Conservation (phyloP, 495 filamentous ascomycete genomes). For the Podospora comata region DNA sequence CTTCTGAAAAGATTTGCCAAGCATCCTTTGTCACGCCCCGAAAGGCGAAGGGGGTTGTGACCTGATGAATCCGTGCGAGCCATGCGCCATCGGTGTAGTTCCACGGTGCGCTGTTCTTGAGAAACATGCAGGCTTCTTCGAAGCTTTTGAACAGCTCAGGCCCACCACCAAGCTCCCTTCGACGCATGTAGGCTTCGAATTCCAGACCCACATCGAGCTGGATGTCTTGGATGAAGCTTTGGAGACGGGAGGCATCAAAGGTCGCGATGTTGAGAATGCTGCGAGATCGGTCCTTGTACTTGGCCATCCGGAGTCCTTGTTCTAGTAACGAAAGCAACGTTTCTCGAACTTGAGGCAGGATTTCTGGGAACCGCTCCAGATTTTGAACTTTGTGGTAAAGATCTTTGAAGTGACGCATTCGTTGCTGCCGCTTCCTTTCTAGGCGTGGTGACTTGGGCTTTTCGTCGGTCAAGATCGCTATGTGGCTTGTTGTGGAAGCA, state of each 20-base stretch:
- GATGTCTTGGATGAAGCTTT: neutral
- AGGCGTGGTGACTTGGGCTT: neutral
- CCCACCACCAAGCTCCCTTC: neutral
- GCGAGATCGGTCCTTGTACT: neutral
- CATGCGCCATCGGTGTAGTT: constrained; percentile 53
- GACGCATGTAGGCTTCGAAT: neutral
- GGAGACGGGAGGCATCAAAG: neutral
- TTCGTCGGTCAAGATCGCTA: neutral
- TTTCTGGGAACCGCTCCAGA: constrained; percentile 6
- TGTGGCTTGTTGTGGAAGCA: no score
- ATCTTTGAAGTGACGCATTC: neutral
- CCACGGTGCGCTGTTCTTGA: constrained; percentile 42
- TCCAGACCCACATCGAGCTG: neutral
- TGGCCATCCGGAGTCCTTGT: neutral
- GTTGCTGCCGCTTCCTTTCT: neutral
- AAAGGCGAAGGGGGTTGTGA: constrained; percentile 39
- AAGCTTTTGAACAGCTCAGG: constrained; percentile 36
- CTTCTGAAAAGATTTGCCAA: constrained; percentile 52
- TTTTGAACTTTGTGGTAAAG: constrained; percentile 7
- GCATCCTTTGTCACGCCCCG: constrained; percentile 39
- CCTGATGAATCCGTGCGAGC: constrained; percentile 46
- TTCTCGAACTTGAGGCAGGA: neutral
- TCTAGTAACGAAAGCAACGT: neutral
- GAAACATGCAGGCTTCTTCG: constrained; percentile 43
- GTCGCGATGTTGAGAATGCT: neutral